A percentile compares a stretch with the other conserved stretches of the same genome.
phyloP scores from a whole-genome alignment of 1,284 basidiomycete species.

The Cryptococcus floricola region DNA sequence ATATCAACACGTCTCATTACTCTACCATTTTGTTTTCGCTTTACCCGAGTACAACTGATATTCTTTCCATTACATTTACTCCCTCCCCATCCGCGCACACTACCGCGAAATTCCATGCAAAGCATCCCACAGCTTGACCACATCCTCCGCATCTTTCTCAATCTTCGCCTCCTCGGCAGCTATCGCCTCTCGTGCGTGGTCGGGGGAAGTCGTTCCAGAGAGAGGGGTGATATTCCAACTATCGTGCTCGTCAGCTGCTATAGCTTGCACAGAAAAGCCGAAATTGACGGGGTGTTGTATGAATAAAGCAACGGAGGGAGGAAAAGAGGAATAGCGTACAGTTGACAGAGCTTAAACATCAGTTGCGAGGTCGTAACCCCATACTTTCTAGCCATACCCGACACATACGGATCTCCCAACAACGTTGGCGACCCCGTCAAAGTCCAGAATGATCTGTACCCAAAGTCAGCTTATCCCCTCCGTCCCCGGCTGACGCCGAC shows the following conservation, averaged over 20 bases:
- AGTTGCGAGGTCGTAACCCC: slow-evolving; percentile 61
- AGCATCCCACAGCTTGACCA: slow-evolving; percentile 16
- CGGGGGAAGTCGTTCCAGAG: slow-evolving; percentile 33
- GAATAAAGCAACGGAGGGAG: background rate
- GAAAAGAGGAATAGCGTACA: slow-evolving; percentile 18
- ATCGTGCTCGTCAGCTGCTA: slow-evolving; percentile 2
- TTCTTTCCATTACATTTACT: too few species aligned
- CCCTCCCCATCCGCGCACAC: too few species aligned
- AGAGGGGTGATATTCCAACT: slow-evolving; percentile 44
- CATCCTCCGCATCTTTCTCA: slow-evolving; percentile 45
- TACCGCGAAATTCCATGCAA: slow-evolving; percentile 6
- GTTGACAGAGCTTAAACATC: slow-evolving; percentile 64
- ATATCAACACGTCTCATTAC: too few species aligned
- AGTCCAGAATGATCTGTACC: slow-evolving; percentile 76
- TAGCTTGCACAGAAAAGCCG: background rate
- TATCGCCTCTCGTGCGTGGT: slow-evolving; percentile 64
- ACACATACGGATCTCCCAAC: slow-evolving; percentile 54
- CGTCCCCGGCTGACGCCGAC: background rate
- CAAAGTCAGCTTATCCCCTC: background rate
- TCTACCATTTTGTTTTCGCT: too few species aligned
- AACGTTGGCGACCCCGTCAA: slow-evolving; percentile 68
- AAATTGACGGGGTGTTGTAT: background rate
- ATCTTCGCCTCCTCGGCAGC: slow-evolving; percentile 52
- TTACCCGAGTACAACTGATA: too few species aligned
- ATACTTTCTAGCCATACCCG: slow-evolving; percentile 53